Evolutionary conservation across 176 grass and related monocot genomes (phyloP).

Genomic region (Hyparrhenia diplandra): DNA sequence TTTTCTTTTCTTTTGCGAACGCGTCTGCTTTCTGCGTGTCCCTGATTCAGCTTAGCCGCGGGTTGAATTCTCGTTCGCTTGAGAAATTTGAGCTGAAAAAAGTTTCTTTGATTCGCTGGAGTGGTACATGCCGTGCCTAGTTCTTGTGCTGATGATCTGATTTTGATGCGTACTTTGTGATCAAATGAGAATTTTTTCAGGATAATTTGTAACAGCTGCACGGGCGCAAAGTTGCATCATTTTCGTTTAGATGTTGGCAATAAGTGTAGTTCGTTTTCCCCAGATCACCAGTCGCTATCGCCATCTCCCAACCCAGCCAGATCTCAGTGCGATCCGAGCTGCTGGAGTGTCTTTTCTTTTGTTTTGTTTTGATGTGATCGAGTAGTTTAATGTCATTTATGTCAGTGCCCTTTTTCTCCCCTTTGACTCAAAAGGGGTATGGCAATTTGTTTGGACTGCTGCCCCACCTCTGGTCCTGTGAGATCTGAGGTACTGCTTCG

Average conservation of each 20-base stretch:
- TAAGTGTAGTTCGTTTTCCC: background rate
- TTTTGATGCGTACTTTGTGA: background rate
- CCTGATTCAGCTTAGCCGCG: background rate
- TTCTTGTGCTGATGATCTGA: background rate
- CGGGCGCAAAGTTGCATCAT: background rate
- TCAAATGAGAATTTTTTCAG: background rate
- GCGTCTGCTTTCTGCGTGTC: background rate
- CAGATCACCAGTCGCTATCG: background rate
- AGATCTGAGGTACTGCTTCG: constrained; percentile 8
- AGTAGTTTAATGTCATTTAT: constrained; percentile 7
- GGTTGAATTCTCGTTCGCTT: background rate
- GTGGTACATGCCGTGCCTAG: background rate
- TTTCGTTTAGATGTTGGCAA: background rate
- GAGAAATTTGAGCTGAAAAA: background rate
- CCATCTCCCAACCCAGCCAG: background rate
- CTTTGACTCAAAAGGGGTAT: background rate
- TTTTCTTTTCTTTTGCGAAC: too few species aligned
- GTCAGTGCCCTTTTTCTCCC: background rate
- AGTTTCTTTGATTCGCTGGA: background rate
- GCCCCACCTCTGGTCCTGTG: background rate
- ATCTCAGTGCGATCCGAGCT: constrained; percentile 11
- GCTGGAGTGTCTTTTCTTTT: background rate
- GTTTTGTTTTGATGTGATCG: background rate
- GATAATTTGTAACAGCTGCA: background rate
- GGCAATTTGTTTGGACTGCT: background rate